Conservation (phyloP, 176 grass and related monocot species). For the Chrysopogon serrulatus region DNA sequence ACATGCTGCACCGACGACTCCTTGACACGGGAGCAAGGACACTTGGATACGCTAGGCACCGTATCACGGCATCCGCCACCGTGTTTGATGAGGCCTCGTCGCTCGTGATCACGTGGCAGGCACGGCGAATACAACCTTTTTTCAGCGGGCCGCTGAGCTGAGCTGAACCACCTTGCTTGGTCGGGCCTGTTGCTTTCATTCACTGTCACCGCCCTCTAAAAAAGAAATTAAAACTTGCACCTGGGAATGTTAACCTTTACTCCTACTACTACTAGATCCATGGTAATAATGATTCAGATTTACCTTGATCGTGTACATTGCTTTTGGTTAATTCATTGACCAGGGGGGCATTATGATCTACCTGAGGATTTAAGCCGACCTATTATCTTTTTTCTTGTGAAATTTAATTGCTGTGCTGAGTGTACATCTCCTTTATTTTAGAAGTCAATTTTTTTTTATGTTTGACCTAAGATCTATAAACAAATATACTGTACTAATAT, state of each 20-base stretch:
- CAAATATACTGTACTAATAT: too few relatives aligned
- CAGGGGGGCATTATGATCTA: neutral
- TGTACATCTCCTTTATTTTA: too few relatives aligned
- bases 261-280: neutral
- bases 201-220: neutral
- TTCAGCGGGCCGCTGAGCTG: neutral
- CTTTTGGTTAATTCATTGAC: neutral
- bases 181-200: too few relatives aligned
- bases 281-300: neutral
- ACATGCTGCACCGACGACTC: constrained; percentile 28
- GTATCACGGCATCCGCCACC: neutral
- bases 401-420: neutral
- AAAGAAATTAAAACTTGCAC: neutral
- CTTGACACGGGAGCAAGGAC: constrained; percentile 4
- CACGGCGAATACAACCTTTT: neutral
- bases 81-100: neutral
- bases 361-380: neutral
- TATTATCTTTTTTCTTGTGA: neutral
- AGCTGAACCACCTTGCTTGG: neutral
- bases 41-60: constrained; percentile 4
- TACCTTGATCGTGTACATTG: neutral
- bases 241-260: neutral
- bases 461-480: too few relatives aligned
- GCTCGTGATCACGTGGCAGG: neutral
- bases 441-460: too few relatives aligned